Base-by-base conservation (phyloP, 805 yeast species). In the Hanseniaspora vineae region DNA sequence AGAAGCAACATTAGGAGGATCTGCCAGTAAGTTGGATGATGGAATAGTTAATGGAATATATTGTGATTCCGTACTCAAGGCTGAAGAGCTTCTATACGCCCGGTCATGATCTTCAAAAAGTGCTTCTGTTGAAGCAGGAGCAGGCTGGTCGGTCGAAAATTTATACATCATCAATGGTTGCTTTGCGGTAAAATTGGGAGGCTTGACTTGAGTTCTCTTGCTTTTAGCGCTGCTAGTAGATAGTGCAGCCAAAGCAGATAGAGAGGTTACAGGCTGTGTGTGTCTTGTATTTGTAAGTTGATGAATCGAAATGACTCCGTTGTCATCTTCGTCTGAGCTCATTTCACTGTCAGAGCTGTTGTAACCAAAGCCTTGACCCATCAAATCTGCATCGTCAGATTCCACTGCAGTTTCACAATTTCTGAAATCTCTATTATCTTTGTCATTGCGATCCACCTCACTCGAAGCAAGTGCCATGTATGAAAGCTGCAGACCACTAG, bases 321-420 rank as follows among this genome's bases (percentile, higher is more conserved):
- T 57, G 11, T 52, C 59, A 17, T 52, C 57, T 11, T 56, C 58
- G 13, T 52, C 55, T 12, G 55, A 56, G n/a, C 51, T 54, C 13
- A 49, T 51, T 17, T 45, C 52, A 12, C 52, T 58, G 2, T 44
- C 52, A 37, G 39, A 39, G 8, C 40, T 18, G 19, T 11, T 15
- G 19, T 20, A 19, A 11, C 18, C 43, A 14, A 9, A 59, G 15
- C 60, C 65, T 10, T 66, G 62, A 45, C 63, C 59, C 2, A 66
- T 59, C 20, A 39, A n/a, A 3, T 17, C 23, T 11, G 9, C 42
- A 39, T n/a, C 19, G 12, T 44, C 15, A 37, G 29, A 23, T 8
- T 23, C 29, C 29, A 23, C 29, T 8, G 29, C 29, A 23, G 4
- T 23, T n/a, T 23, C 29, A 23, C 29, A 23, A 4, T 4, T 23